Conservation (phyloP, 306 rosid genomes). For the Ziziphus jujuba region DNA sequence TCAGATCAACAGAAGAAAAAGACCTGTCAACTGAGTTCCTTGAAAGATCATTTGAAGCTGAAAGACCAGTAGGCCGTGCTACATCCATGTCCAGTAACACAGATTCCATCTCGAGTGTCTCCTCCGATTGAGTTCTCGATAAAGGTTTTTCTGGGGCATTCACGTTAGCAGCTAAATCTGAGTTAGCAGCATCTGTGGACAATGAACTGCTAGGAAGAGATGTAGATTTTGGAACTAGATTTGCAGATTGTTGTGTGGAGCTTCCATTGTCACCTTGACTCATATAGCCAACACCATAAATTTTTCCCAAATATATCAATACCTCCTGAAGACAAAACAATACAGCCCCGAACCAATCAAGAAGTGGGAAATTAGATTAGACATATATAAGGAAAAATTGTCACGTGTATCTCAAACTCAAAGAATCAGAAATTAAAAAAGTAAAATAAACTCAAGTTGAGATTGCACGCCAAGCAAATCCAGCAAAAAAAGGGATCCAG, state of each 20-base stretch:
- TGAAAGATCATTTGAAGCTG: conserved; percentile 60
- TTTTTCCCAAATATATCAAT: conserved; percentile 74
- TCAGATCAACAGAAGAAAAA: conserved; percentile 67
- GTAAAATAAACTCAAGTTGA: background rate
- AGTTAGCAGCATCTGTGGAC: conserved; percentile 57
- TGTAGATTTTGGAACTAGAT: conserved; percentile 56
- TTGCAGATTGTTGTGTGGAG: conserved; percentile 51
- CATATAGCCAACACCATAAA: conserved; percentile 66
- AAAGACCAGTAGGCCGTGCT: conserved; percentile 54
- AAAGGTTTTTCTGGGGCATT: conserved; percentile 67
- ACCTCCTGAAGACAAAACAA: conserved; percentile 66
- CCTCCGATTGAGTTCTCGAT: conserved; percentile 74
- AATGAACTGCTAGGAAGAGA: conserved; percentile 53
- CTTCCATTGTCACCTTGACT: conserved; percentile 71
- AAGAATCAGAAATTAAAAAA: background rate
- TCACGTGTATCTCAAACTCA: background rate
- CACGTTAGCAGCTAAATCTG: conserved; percentile 61
- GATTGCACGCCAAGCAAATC: background rate
- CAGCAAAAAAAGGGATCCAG: background rate
- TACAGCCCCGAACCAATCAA: conserved; percentile 4
- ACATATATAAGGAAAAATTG: conserved; percentile 15
- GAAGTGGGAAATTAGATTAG: conserved; percentile 19
- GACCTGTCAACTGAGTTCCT: conserved; percentile 65
- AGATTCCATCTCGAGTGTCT: conserved; percentile 73
- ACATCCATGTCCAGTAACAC: conserved; percentile 61